These are phyloP conservation scores for Viridothelium virens DNA, from an alignment of 495 filamentous ascomycete species.

Conservation along the genomic window DNA sequence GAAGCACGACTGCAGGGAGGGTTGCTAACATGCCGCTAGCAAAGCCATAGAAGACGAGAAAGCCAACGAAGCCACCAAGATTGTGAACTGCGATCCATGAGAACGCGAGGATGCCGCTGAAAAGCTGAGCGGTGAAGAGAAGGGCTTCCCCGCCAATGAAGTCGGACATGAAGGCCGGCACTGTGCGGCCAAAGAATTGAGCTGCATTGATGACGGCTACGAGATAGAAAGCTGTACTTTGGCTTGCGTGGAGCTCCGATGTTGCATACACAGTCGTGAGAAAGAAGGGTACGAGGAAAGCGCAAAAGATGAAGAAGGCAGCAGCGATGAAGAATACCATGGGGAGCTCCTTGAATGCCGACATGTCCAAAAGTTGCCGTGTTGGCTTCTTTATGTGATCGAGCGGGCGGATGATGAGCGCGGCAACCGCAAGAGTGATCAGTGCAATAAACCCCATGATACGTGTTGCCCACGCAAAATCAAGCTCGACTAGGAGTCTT, in stretches of 20 bases:
- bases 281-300: slow-evolving; percentile 65
- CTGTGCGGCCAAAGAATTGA: slow-evolving; percentile 55
- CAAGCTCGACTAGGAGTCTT: slow-evolving; percentile 47
- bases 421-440: slow-evolving; percentile 35
- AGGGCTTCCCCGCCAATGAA: slow-evolving; percentile 59
- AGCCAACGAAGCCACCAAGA: slow-evolving; percentile 47
- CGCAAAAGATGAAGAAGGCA: slow-evolving; percentile 53
- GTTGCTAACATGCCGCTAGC: slow-evolving; percentile 64
- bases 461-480: slow-evolving; percentile 61
- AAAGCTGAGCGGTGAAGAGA: slow-evolving; percentile 46
- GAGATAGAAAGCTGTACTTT: slow-evolving; percentile 49
- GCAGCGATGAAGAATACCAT: slow-evolving; percentile 34
- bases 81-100: slow-evolving; percentile 51
- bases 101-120: slow-evolving; percentile 49
- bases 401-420: slow-evolving; percentile 37
- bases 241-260: slow-evolving; percentile 41
- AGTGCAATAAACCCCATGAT: slow-evolving; percentile 50
- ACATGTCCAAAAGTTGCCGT: slow-evolving; percentile 30
- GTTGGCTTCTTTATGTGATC: slow-evolving; percentile 33
- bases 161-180: slow-evolving; percentile 58
- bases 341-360: slow-evolving; percentile 32
- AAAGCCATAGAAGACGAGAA: slow-evolving; percentile 59
- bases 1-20: slow-evolving; percentile 49
- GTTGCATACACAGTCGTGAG: slow-evolving; percentile 58
- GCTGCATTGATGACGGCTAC: slow-evolving; percentile 51